Conservation (phyloP, 2,329 filamentous ascomycete species). For the Hymenoscyphus repandus region DNA sequence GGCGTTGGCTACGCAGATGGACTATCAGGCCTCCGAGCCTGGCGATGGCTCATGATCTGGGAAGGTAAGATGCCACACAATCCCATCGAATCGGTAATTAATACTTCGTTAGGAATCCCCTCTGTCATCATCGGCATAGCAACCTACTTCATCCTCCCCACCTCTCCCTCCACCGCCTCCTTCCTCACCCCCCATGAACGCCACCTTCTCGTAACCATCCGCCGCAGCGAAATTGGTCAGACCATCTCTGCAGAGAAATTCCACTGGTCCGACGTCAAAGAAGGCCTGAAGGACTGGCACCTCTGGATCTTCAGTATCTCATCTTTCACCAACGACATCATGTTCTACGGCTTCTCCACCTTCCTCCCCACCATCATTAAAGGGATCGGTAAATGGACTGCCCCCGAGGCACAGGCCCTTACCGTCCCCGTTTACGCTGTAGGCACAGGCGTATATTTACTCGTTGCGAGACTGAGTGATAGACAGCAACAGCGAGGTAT, state of each 20-base stretch:
- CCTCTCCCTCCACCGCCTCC: conserved; percentile 52
- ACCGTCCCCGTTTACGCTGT: conserved; percentile 64
- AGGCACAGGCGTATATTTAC: conserved; percentile 56
- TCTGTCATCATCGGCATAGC: conserved; percentile 49
- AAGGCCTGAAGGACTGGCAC: conserved; percentile 57
- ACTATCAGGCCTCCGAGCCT: conserved; percentile 49
- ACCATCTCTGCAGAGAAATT: conserved; percentile 46
- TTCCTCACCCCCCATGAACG: conserved; percentile 51
- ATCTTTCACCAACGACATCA: conserved; percentile 57
- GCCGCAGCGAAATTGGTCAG: conserved; percentile 42
- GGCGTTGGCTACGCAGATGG: conserved; percentile 61
- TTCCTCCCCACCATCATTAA: conserved; percentile 67
- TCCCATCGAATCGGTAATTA: conserved; percentile 35
- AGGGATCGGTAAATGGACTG: conserved; percentile 51
- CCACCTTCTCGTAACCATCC: conserved; percentile 11
- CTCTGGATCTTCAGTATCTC: conserved; percentile 55
- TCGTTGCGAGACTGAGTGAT: conserved; percentile 53
- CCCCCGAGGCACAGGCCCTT: conserved; percentile 56
- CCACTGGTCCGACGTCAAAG: conserved; percentile 51
- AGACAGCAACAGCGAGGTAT: conserved; percentile 49
- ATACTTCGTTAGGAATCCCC: conserved; percentile 51
- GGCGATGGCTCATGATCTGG: conserved; percentile 47
- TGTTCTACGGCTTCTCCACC: conserved; percentile 63
- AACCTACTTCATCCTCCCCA: conserved; percentile 52
- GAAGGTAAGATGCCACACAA: not conserved